phyloP scores from a whole-genome alignment of 331 rosid genomes.

The Quercus lobata region DNA sequence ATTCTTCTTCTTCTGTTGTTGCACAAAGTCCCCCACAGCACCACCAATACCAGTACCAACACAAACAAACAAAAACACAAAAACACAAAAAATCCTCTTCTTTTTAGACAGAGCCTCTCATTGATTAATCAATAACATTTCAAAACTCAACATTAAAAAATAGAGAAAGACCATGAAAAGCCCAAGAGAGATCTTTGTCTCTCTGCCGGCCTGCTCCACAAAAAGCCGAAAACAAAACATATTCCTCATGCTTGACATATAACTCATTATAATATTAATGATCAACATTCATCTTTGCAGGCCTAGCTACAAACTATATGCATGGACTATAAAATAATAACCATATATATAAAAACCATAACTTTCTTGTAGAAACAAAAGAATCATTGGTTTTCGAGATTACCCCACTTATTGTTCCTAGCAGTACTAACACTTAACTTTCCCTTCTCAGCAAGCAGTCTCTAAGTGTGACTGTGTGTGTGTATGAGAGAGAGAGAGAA shows the following conservation, averaged over 20 bases:
- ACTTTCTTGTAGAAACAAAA: constrained; percentile 32
- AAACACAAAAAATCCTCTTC: constrained; percentile 20
- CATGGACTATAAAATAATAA: not conserved
- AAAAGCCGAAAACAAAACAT: constrained; percentile 27
- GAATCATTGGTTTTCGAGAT: constrained; percentile 45
- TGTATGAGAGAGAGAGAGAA: not conserved
- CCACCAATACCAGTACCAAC: not conserved
- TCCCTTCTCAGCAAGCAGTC: constrained; percentile 24
- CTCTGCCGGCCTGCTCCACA: constrained; percentile 56
- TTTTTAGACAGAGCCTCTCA: constrained; percentile 26
- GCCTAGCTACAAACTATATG: constrained; percentile 24
- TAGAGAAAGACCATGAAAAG: constrained; percentile 21
- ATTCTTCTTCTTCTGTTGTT: constrained; percentile 15
- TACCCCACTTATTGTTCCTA: constrained; percentile 30
- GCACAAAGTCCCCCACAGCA: constrained; percentile 18
- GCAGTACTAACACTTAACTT: not conserved
- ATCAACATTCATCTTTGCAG: constrained; percentile 35
- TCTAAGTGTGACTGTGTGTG: not conserved
- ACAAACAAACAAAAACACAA: not conserved
- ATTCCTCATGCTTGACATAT: constrained; percentile 16
- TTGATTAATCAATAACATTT: constrained; percentile 12
- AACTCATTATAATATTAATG: constrained; percentile 1
- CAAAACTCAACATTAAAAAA: constrained; percentile 24
- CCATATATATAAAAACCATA: constrained; percentile 6
- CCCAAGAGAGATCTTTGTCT: constrained; percentile 49